Conservation (phyloP, 2,329 filamentous ascomycete species). For the Zasmidium cellare region DNA sequence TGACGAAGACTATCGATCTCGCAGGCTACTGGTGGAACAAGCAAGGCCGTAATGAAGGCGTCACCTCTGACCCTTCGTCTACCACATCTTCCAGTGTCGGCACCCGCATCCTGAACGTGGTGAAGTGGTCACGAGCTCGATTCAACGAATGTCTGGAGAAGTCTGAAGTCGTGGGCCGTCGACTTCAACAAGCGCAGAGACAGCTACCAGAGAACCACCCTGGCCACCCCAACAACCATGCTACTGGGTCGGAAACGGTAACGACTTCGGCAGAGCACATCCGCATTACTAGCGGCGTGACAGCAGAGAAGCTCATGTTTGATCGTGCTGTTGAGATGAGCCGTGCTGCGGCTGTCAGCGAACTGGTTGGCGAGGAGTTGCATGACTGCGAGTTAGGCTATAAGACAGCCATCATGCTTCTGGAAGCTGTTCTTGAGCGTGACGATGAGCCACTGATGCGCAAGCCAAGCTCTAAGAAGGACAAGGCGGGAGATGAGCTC, state of each 20-base stretch:
- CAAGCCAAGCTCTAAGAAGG: conserved; percentile 48
- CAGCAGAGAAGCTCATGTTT: conserved; percentile 96
- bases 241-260: conserved; percentile 52
- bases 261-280: conserved; percentile 75
- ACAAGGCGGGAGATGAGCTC: conserved; percentile 46
- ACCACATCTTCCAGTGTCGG: conserved; percentile 21
- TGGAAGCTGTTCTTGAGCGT: conserved; percentile 88
- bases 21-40: conserved; percentile 82
- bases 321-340: conserved; percentile 98
- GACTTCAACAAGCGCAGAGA: conserved; percentile 82
- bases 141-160: conserved; percentile 99
- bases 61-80: conserved; percentile 39
- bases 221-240: conserved; percentile 78
- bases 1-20: conserved; percentile 94
- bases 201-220: conserved; percentile 81
- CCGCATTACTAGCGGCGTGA: conserved; percentile 81
- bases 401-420: conserved; percentile 87
- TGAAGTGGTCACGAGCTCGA: conserved; percentile 89
- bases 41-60: conserved; percentile 54
- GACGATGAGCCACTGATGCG: conserved; percentile 61
- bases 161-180: conserved; percentile 87
- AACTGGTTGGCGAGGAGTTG: conserved; percentile 89
- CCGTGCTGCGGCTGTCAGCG: conserved; percentile 87
- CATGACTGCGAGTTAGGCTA: conserved; percentile 89
- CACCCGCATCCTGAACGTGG: conserved; percentile 79